Evolutionary conservation across 1,139 yeast species (phyloP), one percentile per base, ranked within the genome.

Genomic region (Hemisphaericaspora subhashii): DNA sequence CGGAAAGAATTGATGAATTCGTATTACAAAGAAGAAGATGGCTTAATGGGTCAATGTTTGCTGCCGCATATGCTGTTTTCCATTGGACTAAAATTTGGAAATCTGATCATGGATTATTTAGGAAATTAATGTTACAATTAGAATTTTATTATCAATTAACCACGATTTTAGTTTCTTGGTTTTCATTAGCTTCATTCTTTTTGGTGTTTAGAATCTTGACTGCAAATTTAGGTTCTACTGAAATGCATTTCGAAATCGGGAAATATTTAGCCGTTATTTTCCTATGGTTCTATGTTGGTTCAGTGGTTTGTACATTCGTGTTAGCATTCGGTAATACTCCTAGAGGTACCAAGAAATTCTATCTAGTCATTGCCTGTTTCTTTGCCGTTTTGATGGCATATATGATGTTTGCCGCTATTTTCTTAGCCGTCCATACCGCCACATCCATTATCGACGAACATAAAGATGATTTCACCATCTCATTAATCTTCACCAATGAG

Each of bases 241-340:
- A 50, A 25, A 60, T 71, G 45, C 45, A 57, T 35, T 71, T 71
- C 55, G 77, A 79, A 1, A 92, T 88, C 1, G 95, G 97, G 24
- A 81, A 80, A 41, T 72, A 85, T 4, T 68, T 92, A 23, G 81
- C 95, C 3, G 92, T 86, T 8, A 74, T 90, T 1, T 85, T 92
- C 55, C 64, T 90, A 14, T 92, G 98, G 97, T 66, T 92, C 24
- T 92, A 92, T 55, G 73, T 87, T 41, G 87, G 92, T 2, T 87
- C 95, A n/a, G 63, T 92, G n/a, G 85, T 88, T 12, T 85, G 96
- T 2, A 88, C 96, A 12, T 92, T 92, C 62, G 90, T 92, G 39
- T 66, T 92, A 45, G 83, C 96, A 36, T 83, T 92, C 62, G 98
- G 98, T 57, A 92, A 92, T 59, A 83, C 90, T 41, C 98, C 98